phyloP scores from a whole-genome alignment of 2,329 filamentous ascomycete species.

The Epicoccum sorghinum region DNA sequence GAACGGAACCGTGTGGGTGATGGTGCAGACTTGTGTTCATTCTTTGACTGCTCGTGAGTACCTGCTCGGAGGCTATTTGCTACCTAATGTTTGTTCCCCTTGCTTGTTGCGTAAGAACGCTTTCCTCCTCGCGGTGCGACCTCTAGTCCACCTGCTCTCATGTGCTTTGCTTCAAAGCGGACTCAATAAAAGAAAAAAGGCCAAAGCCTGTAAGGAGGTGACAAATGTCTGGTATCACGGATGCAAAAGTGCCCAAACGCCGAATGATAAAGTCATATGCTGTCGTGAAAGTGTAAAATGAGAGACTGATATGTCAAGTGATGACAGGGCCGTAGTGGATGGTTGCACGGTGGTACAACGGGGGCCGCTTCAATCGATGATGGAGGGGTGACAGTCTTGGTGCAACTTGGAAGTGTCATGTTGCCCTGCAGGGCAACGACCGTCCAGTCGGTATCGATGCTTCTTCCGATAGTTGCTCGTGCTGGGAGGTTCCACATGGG shows the following conservation, averaged over 20 bases:
- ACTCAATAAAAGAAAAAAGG: slow-evolving; percentile 24
- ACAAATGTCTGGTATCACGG: slow-evolving; percentile 49
- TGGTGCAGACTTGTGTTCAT: slow-evolving; percentile 10
- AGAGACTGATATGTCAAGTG: slow-evolving; percentile 24
- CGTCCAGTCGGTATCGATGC: slow-evolving; percentile 9
- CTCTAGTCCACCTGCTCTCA: slow-evolving; percentile 14
- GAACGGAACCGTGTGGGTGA: neutral
- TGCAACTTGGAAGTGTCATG: slow-evolving; percentile 2
- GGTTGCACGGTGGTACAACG: slow-evolving; percentile 12
- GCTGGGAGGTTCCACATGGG: slow-evolving; percentile 10
- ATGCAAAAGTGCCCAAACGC: slow-evolving; percentile 36
- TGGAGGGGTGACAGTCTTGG: slow-evolving; percentile 13
- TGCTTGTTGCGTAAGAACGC: slow-evolving; percentile 15
- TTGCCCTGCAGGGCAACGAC: slow-evolving; percentile 11
- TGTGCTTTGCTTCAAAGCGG: slow-evolving; percentile 8
- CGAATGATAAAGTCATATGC: slow-evolving; percentile 35
- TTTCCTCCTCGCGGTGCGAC: slow-evolving; percentile 14
- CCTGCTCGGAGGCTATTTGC: slow-evolving; percentile 9
- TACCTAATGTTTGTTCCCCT: slow-evolving; percentile 10
- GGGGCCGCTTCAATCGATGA: slow-evolving; percentile 2
- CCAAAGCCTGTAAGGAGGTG: slow-evolving; percentile 37
- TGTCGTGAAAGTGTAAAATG: slow-evolving; percentile 39
- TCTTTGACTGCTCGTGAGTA: slow-evolving; percentile 11
- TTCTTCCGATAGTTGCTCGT: slow-evolving; percentile 8
- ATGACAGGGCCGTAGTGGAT: slow-evolving; percentile 12